A percentile compares a stretch with the other conserved stretches of the same genome.
Evolutionary conservation across 768 basidiomycete genomes (phyloP).

Genomic region (Boletus fagicola): DNA sequence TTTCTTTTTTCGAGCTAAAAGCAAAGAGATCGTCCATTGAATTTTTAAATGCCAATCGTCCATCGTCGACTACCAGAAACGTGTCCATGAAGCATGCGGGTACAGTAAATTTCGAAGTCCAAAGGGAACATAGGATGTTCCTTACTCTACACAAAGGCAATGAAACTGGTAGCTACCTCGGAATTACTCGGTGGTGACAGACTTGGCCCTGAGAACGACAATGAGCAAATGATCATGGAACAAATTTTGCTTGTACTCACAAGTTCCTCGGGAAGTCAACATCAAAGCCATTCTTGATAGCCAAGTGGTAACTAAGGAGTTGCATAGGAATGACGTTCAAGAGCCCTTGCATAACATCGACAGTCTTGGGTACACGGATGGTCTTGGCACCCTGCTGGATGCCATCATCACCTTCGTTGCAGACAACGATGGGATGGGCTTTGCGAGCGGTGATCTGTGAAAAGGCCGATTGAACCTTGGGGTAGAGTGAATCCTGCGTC

Average conservation of each 20-base stretch:
- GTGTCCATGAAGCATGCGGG: constrained; percentile 21
- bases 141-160: not conserved
- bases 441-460: constrained; percentile 97
- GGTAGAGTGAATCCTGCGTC: constrained; percentile 97
- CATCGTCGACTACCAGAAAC: constrained; percentile 27
- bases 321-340: constrained; percentile 97
- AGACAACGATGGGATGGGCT: constrained; percentile 92
- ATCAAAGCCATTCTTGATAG: constrained; percentile 93
- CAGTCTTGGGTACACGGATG: constrained; percentile 91
- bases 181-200: constrained; percentile 68
- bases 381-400: constrained; percentile 76
- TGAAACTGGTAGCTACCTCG: not conserved
- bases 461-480: constrained; percentile 96
- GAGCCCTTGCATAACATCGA: constrained; percentile 92
- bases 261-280: constrained; percentile 98
- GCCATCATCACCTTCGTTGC: constrained; percentile 86
- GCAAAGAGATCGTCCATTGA: constrained; percentile 16
- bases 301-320: constrained; percentile 93
- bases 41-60: constrained; percentile 24
- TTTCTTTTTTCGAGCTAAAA: constrained; percentile 3
- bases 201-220: constrained; percentile 56
- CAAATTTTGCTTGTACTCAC: constrained; percentile 43
- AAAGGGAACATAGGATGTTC: not conserved
- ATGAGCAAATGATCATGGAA: constrained; percentile 11
- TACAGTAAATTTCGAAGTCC: constrained; percentile 19